These are phyloP conservation scores for Arctostaphylos glauca DNA, from an alignment of 148 eudicot species.

Conservation along the genomic window DNA sequence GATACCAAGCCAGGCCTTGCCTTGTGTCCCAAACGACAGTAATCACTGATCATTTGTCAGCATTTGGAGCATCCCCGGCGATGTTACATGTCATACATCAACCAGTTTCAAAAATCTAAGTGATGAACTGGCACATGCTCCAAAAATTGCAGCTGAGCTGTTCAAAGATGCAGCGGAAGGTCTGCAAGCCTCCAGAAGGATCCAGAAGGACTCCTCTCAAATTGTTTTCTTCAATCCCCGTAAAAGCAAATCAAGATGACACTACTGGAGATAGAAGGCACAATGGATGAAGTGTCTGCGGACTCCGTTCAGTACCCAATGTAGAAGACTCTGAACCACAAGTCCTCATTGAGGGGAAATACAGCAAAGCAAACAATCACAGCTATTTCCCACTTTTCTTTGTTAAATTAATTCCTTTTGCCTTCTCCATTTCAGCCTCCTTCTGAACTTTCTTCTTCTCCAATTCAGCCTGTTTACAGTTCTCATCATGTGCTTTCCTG, in stretches of 20 bases:
- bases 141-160: slow-evolving; percentile 24
- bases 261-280: slow-evolving; percentile 16
- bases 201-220: background rate
- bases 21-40: background rate
- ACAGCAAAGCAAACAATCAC: background rate
- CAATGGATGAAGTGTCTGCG: slow-evolving; percentile 14
- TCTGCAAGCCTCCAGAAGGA: slow-evolving; percentile 15
- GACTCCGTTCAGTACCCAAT: slow-evolving; percentile 15
- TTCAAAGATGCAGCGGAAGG: slow-evolving; percentile 13
- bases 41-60: background rate
- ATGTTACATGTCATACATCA: slow-evolving; percentile 3
- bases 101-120: slow-evolving; percentile 13
- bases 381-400: slow-evolving; percentile 37
- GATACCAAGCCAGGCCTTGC: background rate
- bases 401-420: slow-evolving; percentile 44
- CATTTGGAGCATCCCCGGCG: background rate
- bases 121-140: slow-evolving; percentile 16
- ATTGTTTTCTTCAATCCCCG: slow-evolving; percentile 8
- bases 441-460: slow-evolving; percentile 86
- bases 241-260: slow-evolving; percentile 2
- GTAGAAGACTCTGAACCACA: slow-evolving; percentile 15
- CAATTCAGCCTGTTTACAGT: slow-evolving; percentile 75
- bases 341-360: slow-evolving; percentile 2
- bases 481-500: slow-evolving; percentile 87
- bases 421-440: slow-evolving; percentile 76